Evolutionary conservation across 192 early-diverging fungal species (phyloP).

Genomic region (Radiomyces spectabilis): DNA sequence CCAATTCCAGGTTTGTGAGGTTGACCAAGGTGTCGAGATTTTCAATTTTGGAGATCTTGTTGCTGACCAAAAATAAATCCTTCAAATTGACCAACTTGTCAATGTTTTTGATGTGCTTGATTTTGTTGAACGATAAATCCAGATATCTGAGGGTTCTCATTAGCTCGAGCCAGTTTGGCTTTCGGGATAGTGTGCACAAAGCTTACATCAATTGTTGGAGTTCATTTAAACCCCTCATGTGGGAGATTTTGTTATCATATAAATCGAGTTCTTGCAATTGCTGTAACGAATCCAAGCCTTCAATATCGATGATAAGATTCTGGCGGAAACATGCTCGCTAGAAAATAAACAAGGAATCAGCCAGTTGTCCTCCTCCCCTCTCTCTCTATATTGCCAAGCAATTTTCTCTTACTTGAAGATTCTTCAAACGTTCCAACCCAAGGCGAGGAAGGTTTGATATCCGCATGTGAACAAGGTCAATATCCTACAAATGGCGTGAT

Average conservation of each 20-base stretch:
- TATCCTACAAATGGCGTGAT: slow-evolving; percentile 55
- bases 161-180: background rate
- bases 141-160: slow-evolving; percentile 31
- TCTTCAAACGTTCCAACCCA: slow-evolving; percentile 50
- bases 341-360: background rate
- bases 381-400: background rate
- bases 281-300: slow-evolving; percentile 42
- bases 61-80: slow-evolving; percentile 88
- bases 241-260: slow-evolving; percentile 90
- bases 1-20: slow-evolving; percentile 84
- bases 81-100: slow-evolving; percentile 50
- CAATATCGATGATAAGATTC: slow-evolving; percentile 73
- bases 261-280: slow-evolving; percentile 79
- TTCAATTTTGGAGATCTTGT: slow-evolving; percentile 82
- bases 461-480: slow-evolving; percentile 63
- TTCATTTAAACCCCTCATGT: slow-evolving; percentile 57
- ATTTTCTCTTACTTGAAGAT: slow-evolving; percentile 48
- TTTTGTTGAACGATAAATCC: slow-evolving; percentile 96
- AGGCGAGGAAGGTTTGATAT: slow-evolving; percentile 46
- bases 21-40: slow-evolving; percentile 57
- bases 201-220: slow-evolving; percentile 55
- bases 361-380: background rate
- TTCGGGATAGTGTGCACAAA: background rate
- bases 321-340: slow-evolving; percentile 77
- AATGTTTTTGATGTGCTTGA: slow-evolving; percentile 69